These are phyloP conservation scores for Hondaea fermentalgiana DNA, from an alignment of 108 stramenopile species.

Conservation along the genomic window DNA sequence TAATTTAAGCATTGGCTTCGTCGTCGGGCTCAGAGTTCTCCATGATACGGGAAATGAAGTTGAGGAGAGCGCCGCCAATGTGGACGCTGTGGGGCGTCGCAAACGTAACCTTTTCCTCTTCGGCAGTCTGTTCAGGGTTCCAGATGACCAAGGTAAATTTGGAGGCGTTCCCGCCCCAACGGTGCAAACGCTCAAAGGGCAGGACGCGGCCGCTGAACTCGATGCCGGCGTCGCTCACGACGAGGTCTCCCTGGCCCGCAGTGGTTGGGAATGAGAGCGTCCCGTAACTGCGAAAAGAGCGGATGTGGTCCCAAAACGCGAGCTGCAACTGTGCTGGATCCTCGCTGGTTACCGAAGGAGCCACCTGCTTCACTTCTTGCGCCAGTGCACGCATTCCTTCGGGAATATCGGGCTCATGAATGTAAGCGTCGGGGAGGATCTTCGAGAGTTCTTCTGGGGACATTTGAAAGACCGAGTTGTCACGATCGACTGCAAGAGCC, in stretches of 20 bases:
- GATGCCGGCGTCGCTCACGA: conserved; percentile 47
- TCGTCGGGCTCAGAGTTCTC: neutral
- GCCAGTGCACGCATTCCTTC: neutral
- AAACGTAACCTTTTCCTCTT: conserved; percentile 26
- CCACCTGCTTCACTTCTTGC: neutral
- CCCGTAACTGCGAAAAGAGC: neutral
- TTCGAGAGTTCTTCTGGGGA: neutral
- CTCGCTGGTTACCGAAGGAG: neutral
- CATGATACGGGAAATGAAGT: neutral
- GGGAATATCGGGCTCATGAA: neutral
- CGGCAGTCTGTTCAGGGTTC: conserved; percentile 33
- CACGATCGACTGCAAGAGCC: neutral
- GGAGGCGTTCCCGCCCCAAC: conserved; percentile 48
- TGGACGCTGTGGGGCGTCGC: neutral
- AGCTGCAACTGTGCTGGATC: conserved; percentile 54
- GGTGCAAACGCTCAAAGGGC: conserved; percentile 49
- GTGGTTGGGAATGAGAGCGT: conserved; percentile 2
- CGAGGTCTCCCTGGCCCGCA: neutral
- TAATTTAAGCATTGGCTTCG: too few relatives aligned
- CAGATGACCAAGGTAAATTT: conserved; percentile 51
- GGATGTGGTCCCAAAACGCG: neutral
- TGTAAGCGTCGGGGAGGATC: neutral
- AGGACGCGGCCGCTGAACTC: conserved; percentile 27
- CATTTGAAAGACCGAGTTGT: neutral
- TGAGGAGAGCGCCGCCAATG: neutral